phyloP scores from a whole-genome alignment of 176 grass and related monocot genomes.

The Metroxylon sagu region DNA sequence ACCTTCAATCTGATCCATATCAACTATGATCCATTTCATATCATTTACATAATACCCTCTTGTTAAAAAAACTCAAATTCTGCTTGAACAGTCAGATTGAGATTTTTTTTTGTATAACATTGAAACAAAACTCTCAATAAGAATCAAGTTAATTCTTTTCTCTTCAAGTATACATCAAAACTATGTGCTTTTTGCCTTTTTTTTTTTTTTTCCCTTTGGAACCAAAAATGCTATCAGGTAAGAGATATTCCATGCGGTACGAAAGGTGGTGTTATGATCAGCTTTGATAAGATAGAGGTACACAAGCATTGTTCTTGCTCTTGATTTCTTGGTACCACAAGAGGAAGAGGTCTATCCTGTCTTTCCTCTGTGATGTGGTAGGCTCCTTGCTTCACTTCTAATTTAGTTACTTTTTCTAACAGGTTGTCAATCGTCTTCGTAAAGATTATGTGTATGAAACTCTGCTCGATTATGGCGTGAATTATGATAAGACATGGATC shows the following conservation, averaged over 20 bases:
- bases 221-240: conserved; percentile 30
- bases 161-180: no score
- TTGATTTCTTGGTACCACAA: not conserved
- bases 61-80: no score
- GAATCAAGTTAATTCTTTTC: no score
- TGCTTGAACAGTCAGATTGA: no score
- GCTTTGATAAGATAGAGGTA: conserved; percentile 99
- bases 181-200: no score
- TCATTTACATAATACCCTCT: no score
- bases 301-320: not conserved
- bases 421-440: conserved; percentile 93
- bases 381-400: not conserved
- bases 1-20: no score
- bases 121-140: no score
- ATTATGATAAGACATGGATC: conserved; percentile 99
- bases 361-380: no score
- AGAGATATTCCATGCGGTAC: conserved; percentile 97
- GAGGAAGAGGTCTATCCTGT: no score
- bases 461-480: conserved; percentile 83
- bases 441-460: conserved; percentile 88
- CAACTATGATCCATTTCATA: no score
- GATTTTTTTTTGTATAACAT: no score
- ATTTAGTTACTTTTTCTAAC: conserved; percentile 16
- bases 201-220: not conserved
- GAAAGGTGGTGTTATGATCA: conserved; percentile 99